Evolutionary conservation across 208 protist species (phyloP).

Genomic region (Angomonas ambiguus): DNA sequence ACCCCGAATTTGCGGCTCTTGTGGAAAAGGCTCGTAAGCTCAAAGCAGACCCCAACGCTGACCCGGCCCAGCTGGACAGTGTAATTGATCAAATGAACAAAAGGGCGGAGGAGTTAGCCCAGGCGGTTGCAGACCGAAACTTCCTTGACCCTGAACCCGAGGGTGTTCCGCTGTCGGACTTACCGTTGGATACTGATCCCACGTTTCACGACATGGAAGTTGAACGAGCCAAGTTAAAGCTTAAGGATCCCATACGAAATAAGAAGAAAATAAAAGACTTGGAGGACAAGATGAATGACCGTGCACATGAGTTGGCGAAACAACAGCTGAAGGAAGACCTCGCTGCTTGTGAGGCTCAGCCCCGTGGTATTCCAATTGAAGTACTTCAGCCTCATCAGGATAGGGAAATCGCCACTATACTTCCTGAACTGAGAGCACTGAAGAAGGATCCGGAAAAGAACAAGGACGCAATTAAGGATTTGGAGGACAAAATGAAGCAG

Average conservation of each 20-base stretch:
- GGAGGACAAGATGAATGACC: slow-evolving; percentile 75
- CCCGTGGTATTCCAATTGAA: slow-evolving; percentile 64
- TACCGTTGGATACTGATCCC: slow-evolving; percentile 45
- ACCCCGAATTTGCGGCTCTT: slow-evolving; percentile 49
- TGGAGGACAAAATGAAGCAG: slow-evolving; percentile 62
- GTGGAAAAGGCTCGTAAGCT: slow-evolving; percentile 36
- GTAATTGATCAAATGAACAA: slow-evolving; percentile 49
- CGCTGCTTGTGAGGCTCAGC: slow-evolving; percentile 40
- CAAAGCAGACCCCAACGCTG: slow-evolving; percentile 32
- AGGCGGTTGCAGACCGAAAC: slow-evolving; percentile 40
- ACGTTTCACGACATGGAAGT: slow-evolving; percentile 61
- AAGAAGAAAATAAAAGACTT: slow-evolving; percentile 28
- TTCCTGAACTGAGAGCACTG: slow-evolving; percentile 61
- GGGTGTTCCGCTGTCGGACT: slow-evolving; percentile 42
- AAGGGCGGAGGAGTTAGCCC: slow-evolving; percentile 41
- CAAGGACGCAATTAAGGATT: slow-evolving; percentile 22
- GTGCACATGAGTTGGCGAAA: slow-evolving; percentile 67
- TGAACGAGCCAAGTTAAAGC: slow-evolving; percentile 63
- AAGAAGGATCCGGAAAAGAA: slow-evolving; percentile 47
- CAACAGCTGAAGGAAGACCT: slow-evolving; percentile 45
- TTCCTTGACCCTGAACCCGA: slow-evolving; percentile 71
- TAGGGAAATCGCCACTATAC: slow-evolving; percentile 40
- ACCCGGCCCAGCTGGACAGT: slow-evolving; percentile 24
- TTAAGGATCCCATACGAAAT: slow-evolving; percentile 44
- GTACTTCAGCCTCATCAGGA: slow-evolving; percentile 56